Conservation (phyloP, 2,329 filamentous ascomycete species). For the Cryphonectria radicalis region DNA sequence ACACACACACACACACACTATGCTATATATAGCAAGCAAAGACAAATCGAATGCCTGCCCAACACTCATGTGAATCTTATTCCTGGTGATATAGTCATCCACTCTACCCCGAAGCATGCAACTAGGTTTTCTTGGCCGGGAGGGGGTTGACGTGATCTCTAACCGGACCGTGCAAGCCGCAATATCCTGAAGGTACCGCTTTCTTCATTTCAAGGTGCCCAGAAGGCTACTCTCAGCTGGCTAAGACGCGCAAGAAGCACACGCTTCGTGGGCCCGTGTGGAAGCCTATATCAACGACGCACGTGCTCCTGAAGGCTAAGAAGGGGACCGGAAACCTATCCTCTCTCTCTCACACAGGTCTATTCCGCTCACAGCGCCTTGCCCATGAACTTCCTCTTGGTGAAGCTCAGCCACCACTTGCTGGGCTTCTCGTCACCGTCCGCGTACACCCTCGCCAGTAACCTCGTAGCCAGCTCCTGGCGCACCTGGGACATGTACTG, state of each 20-base stretch:
- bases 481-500: conserved; percentile 92
- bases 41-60: neutral
- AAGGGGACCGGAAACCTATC: neutral
- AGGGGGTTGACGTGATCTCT: neutral
- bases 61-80: neutral
- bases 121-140: neutral
- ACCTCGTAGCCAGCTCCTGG: conserved; percentile 82
- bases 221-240: neutral
- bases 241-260: neutral
- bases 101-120: neutral
- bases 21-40: neutral
- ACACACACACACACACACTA: neutral
- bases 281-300: neutral
- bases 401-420: conserved; percentile 98
- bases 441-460: conserved; percentile 86
- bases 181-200: neutral
- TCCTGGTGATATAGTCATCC: neutral
- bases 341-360: neutral
- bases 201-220: neutral
- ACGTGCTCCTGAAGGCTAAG: neutral
- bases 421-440: conserved; percentile 71
- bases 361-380: conserved; percentile 69
- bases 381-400: conserved; percentile 99
- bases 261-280: neutral
- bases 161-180: neutral